phyloP scores from a whole-genome alignment of 768 basidiomycete species.

The Calocybe indica region DNA sequence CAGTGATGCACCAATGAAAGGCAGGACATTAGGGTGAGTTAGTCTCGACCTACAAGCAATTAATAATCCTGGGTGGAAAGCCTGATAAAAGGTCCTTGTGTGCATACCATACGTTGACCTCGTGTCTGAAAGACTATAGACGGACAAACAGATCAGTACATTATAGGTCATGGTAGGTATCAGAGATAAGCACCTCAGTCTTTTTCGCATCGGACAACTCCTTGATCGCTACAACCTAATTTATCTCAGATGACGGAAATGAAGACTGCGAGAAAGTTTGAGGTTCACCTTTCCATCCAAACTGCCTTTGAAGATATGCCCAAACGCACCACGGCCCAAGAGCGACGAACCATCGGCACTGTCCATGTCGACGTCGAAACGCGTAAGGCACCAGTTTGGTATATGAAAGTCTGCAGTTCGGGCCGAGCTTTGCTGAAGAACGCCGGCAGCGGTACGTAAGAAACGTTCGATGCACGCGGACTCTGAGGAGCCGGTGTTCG shows the following conservation, averaged over 20 bases:
- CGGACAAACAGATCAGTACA: background rate
- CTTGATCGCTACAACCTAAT: slow-evolving; percentile 22
- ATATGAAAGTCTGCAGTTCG: slow-evolving; percentile 11
- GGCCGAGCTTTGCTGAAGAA: slow-evolving; percentile 8
- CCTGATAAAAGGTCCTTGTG: background rate
- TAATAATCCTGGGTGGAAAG: background rate
- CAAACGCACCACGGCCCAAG: slow-evolving; percentile 21
- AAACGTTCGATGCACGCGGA: slow-evolving; percentile 6
- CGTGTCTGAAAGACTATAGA: background rate
- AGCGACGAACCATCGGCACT: slow-evolving; percentile 6
- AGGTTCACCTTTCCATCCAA: slow-evolving; percentile 17
- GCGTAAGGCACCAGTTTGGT: slow-evolving; percentile 18
- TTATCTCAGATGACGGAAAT: too few relatives aligned
- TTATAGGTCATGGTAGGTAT: too few relatives aligned
- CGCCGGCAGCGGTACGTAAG: slow-evolving; percentile 8
- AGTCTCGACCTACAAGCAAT: background rate
- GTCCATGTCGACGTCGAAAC: slow-evolving; percentile 18
- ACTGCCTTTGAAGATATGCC: slow-evolving; percentile 19
- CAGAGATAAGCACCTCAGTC: too few relatives aligned
- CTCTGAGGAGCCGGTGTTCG: background rate
- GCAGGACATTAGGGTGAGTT: background rate
- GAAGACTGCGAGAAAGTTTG: too few relatives aligned
- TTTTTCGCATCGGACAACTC: slow-evolving; percentile 3
- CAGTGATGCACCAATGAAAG: slow-evolving; percentile 1
- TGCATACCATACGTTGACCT: slow-evolving; percentile 1